Base-by-base conservation (phyloP, 768 basidiomycete genomes). In the Lentinus tigrinus region DNA sequence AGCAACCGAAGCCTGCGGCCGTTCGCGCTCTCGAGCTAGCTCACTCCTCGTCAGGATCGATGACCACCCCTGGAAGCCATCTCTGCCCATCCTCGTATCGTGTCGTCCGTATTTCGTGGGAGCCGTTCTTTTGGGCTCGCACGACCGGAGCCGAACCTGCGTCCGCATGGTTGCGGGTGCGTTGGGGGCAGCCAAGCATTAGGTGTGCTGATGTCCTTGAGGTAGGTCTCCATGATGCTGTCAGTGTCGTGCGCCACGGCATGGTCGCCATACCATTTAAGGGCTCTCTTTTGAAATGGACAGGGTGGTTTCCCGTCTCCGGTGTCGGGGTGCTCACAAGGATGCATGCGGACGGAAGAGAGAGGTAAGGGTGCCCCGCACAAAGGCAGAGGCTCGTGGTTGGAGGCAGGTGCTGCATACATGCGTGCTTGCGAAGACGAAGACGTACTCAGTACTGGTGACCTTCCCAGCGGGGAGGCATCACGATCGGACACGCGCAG, bases 71-170 rank as follows among this genome's bases (percentile, higher is more conserved):
- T 36, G 52, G 58, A 19, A 47, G 34, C 16, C 24, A 23, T 14
- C 31, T 34, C 14, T 51, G 26, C 10, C 58, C 50, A 23, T 46
- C n/a, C 38, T 46, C 39, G 58, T 38, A 7, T 16, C 24, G 5
- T 26, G 17, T 27, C 43, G 51, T 53, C 34, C 6, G 23, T 52
- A 46, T 34, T 57, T 6, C 17, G 48, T 24, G 27, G 1, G 52
- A 43, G 47, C 47, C 47, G 21, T 11, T 6, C 9, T 26, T 7
- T 23, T 31, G 47, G 53, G 58, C 27, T 54, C 58, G 58, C 58
- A 39, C 19, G 37, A 55, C 58, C 58, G 58, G 58, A 39, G 36
- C 58, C 54, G 58, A 43, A 21, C 26, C 14, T 10, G 37, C 51
- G 39, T 28, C n/a, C 13, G 51, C 38, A 24, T 40, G 51, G 21